Percentiles rank a stretch among this genome's conserved stretches.
Conservation (phyloP, 1,284 basidiomycete species). For the Ceratobasidium sp. region DNA sequence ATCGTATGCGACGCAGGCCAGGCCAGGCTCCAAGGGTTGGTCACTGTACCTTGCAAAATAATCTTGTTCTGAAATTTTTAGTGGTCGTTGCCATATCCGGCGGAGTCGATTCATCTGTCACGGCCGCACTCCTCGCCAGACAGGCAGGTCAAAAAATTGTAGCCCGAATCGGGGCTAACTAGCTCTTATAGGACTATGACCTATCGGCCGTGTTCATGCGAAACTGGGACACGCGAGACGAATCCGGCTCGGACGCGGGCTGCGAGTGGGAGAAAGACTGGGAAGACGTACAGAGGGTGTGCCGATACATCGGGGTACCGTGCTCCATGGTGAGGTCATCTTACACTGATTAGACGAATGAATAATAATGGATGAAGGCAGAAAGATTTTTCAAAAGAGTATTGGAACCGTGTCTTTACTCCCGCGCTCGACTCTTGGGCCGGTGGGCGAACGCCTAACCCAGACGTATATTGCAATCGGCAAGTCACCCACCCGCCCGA, state of each 20-base stretch:
- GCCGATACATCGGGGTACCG: constrained; percentile 71
- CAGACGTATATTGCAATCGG: constrained; percentile 94
- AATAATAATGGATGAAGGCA: constrained; percentile 52
- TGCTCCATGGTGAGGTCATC: constrained; percentile 67
- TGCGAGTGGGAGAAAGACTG: constrained; percentile 98
- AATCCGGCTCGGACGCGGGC: constrained; percentile 74
- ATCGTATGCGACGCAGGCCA: background rate
- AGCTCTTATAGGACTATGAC: constrained; percentile 70
- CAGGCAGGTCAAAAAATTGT: constrained; percentile 56
- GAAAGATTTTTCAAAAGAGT: constrained; percentile 86
- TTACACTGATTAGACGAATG: background rate
- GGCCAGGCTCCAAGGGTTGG: constrained; percentile 1
- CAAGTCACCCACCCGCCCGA: constrained; percentile 53
- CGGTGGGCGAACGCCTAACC: constrained; percentile 86
- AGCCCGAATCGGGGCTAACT: background rate
- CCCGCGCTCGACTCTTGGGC: constrained; percentile 83
- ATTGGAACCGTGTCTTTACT: constrained; percentile 90
- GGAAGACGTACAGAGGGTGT: constrained; percentile 88
- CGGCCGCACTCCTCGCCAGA: constrained; percentile 77
- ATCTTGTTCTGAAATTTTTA: background rate
- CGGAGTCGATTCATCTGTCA: constrained; percentile 93
- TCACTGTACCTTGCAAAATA: background rate
- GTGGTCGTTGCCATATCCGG: constrained; percentile 95
- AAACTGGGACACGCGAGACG: constrained; percentile 88
- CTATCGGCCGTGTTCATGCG: constrained; percentile 93